Evolutionary conservation across 768 basidiomycete genomes (phyloP).

Genomic region (Tylopilus sp.): DNA sequence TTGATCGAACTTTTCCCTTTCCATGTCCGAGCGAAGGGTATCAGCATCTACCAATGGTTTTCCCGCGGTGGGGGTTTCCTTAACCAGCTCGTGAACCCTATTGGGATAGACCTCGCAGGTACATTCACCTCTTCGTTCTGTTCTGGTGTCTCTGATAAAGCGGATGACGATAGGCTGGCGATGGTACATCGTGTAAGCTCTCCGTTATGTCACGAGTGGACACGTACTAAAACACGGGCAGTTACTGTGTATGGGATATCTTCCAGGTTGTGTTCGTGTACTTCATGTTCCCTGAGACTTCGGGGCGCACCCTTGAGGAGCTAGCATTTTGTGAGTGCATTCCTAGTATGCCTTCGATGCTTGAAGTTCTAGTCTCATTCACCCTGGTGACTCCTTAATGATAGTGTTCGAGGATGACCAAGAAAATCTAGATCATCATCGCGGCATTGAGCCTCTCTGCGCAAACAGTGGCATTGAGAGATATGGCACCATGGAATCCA

Average conservation of each 20-base stretch:
- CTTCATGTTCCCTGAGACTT: neutral
- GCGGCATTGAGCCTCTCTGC: too few relatives aligned
- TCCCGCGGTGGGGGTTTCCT: conserved; percentile 34
- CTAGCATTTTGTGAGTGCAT: conserved; percentile 7
- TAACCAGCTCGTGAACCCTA: conserved; percentile 14
- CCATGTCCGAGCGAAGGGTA: conserved; percentile 58
- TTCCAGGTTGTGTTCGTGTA: neutral
- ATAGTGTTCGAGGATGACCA: conserved; percentile 5
- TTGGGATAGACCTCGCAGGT: conserved; percentile 16
- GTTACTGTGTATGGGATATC: neutral
- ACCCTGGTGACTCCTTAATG: neutral
- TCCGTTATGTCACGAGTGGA: neutral
- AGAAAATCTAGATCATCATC: neutral
- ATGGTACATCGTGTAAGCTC: conserved; percentile 3
- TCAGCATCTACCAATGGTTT: conserved; percentile 60
- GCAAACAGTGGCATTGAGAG: too few relatives aligned
- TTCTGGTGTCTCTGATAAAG: too few relatives aligned
- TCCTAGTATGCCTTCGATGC: too few relatives aligned
- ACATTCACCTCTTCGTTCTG: neutral
- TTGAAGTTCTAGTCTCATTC: too few relatives aligned
- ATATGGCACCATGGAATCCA: too few relatives aligned
- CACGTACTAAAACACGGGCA: neutral
- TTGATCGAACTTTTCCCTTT: conserved; percentile 64
- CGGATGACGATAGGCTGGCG: neutral
- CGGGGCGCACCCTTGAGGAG: conserved; percentile 1